phyloP scores from a whole-genome alignment of 352 stramenopile species.

The Phytophthora pinifolia region DNA sequence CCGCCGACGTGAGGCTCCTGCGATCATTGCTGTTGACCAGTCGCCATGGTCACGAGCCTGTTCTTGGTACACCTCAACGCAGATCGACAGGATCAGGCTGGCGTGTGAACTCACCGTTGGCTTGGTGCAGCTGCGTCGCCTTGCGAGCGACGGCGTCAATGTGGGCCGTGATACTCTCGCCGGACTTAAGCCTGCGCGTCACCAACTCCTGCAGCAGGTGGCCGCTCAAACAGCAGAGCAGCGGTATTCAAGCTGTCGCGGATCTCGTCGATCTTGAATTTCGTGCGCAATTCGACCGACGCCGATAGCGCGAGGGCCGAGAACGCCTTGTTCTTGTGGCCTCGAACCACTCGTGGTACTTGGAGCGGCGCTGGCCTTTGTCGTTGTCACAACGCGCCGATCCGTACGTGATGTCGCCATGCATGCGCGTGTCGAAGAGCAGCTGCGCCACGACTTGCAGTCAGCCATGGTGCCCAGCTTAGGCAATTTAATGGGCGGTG shows the following conservation, averaged over 20 bases:
- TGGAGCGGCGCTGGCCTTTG: not conserved
- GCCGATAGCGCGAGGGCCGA: conserved; percentile 7
- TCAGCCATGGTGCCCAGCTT: not conserved
- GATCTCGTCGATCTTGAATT: conserved; percentile 10
- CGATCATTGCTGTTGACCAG: too few relatives aligned
- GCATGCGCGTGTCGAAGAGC: conserved; percentile 1
- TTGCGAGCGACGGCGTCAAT: conserved; percentile 1
- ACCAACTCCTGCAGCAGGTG: conserved; percentile 6
- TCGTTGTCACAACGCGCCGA: not conserved
- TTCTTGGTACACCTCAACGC: too few relatives aligned
- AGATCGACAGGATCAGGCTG: too few relatives aligned
- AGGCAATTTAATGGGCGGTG: not conserved
- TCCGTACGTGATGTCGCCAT: conserved; percentile 7
- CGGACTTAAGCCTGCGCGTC: not conserved
- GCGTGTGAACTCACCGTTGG: too few relatives aligned
- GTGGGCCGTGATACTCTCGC: conserved; percentile 1
- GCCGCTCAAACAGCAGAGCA: not conserved
- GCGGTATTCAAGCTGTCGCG: conserved; percentile 4
- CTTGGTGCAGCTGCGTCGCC: not conserved
- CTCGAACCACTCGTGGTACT: conserved; percentile 4
- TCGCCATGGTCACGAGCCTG: too few relatives aligned
- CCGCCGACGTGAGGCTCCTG: too few relatives aligned
- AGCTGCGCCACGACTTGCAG: conserved; percentile 7
- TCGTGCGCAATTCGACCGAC: conserved; percentile 1
- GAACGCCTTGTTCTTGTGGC: conserved; percentile 10